Conservation (phyloP, 352 stramenopile species). For the Phytophthora ramorum region DNA sequence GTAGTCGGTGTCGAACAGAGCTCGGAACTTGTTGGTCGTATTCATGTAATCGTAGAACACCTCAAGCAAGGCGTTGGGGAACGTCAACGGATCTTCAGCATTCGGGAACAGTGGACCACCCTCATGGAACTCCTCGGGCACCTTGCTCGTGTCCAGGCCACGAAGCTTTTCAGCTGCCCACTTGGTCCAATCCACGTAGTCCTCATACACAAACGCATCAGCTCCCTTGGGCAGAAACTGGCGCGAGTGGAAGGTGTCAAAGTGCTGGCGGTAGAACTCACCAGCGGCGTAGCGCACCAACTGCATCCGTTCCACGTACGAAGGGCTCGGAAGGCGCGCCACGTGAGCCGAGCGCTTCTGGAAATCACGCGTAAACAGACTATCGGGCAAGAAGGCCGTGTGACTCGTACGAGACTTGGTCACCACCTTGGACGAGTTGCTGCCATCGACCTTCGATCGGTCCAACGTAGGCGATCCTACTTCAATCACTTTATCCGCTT, state of each 20-base stretch:
- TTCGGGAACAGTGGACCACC: constrained; percentile 69
- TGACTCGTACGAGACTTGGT: constrained; percentile 78
- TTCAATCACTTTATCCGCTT: constrained; percentile 68
- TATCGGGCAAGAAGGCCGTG: constrained; percentile 79
- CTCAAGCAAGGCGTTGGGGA: constrained; percentile 70
- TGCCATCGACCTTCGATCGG: constrained; percentile 75
- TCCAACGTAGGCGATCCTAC: constrained; percentile 57
- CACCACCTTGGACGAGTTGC: constrained; percentile 69
- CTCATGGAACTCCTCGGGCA: constrained; percentile 67
- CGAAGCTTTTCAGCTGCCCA: constrained; percentile 65
- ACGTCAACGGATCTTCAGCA: constrained; percentile 52
- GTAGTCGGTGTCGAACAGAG: constrained; percentile 62
- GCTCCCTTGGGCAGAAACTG: constrained; percentile 69
- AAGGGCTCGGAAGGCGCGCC: constrained; percentile 71
- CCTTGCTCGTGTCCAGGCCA: constrained; percentile 42
- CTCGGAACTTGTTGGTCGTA: constrained; percentile 65
- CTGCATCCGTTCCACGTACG: constrained; percentile 76
- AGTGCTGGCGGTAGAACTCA: constrained; percentile 87
- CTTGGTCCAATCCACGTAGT: constrained; percentile 72
- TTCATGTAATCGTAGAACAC: constrained; percentile 64
- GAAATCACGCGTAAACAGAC: constrained; percentile 77
- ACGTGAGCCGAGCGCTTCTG: constrained; percentile 65
- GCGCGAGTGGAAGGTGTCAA: constrained; percentile 83
- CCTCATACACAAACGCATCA: constrained; percentile 47
- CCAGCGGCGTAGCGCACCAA: constrained; percentile 80